These are phyloP conservation scores for Singerocomus rubriflavus DNA, from an alignment of 1,284 basidiomycete species.

Conservation along the genomic window DNA sequence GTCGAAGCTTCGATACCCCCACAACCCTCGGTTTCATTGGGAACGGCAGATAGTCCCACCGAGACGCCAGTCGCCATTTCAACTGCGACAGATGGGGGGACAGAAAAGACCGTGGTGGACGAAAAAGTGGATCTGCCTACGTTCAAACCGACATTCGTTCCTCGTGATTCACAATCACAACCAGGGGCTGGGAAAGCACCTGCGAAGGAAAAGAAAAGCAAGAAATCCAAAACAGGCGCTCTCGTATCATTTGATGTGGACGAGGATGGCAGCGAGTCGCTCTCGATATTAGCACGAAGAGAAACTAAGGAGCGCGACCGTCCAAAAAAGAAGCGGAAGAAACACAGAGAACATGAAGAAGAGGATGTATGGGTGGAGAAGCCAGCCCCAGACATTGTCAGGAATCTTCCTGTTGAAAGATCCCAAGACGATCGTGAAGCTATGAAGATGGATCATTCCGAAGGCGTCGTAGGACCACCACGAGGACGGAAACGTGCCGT, in stretches of 20 bases:
- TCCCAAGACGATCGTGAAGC: conserved; percentile 3
- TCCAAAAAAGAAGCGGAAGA: conserved; percentile 46
- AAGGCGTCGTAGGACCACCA: conserved; percentile 17
- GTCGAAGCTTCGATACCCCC: conserved; percentile 9
- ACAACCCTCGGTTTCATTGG: conserved; percentile 4
- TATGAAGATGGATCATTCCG: conserved; percentile 7
- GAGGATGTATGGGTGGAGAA: conserved; percentile 37
- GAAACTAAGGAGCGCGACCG: conserved; percentile 42
- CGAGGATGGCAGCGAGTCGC: conserved; percentile 48
- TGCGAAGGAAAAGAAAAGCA: conserved; percentile 40
- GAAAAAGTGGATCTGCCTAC: conserved; percentile 53
- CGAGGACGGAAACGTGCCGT: conserved; percentile 61
- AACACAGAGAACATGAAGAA: conserved; percentile 36
- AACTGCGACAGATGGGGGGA: background rate
- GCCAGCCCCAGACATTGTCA: conserved; percentile 23
- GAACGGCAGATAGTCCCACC: background rate
- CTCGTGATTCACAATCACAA: conserved; percentile 45
- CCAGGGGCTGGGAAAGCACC: conserved; percentile 24
- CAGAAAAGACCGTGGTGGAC: conserved; percentile 13
- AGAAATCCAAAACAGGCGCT: conserved; percentile 36
- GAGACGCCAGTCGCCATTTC: background rate
- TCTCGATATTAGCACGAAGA: conserved; percentile 26
- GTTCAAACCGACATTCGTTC: conserved; percentile 83
- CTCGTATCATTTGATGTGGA: conserved; percentile 71
- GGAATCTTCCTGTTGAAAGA: conserved; percentile 11